Evolutionary conservation across 2,329 filamentous ascomycete genomes (phyloP).

Genomic region (Pyricularia sp.): DNA sequence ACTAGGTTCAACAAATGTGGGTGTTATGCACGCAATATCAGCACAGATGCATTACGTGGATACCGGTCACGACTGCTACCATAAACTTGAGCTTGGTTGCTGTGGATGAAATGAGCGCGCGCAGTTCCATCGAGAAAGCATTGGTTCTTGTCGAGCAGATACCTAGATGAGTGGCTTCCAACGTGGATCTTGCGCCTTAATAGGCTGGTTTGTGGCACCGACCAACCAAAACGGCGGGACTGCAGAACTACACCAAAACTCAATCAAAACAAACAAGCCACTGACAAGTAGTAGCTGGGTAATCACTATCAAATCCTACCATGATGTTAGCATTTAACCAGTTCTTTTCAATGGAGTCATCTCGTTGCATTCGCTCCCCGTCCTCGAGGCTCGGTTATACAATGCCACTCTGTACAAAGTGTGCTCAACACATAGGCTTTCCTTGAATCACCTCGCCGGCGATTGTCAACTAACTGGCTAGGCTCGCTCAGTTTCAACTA

Average conservation of each 20-base stretch:
- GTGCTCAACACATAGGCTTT: not conserved
- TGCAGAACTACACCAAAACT: not conserved
- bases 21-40: not conserved
- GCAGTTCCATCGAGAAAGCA: not conserved
- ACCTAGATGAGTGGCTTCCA: no score
- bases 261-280: not conserved
- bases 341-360: no score
- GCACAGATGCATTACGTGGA: not conserved
- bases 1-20: not conserved
- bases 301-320: not conserved
- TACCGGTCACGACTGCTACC: not conserved
- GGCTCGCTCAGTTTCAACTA: not conserved
- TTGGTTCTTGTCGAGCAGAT: no score
- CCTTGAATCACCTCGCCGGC: not conserved
- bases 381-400: not conserved
- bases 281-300: not conserved
- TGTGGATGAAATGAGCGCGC: not conserved
- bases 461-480: not conserved
- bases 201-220: not conserved
- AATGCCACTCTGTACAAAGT: not conserved
- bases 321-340: not conserved
- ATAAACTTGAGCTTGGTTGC: not conserved
- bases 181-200: no score
- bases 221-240: not conserved
- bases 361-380: no score